A percentile compares a stretch with the other conserved stretches of the same genome.
Conservation (phyloP, 31 red algal genomes). For the Odonthalia washingtoniensis region DNA sequence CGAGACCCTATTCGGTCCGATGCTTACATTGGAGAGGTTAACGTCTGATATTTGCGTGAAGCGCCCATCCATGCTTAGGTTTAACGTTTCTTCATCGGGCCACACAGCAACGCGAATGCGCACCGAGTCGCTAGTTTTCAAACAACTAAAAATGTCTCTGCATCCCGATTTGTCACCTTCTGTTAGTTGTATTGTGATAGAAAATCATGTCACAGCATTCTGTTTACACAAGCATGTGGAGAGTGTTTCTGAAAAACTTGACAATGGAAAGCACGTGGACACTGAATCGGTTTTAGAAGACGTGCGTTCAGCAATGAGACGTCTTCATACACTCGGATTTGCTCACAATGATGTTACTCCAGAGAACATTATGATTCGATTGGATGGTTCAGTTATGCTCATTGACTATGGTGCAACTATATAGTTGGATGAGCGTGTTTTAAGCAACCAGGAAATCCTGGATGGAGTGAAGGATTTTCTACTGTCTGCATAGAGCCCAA, state of each 20-base stretch:
- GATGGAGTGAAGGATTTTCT: too few relatives aligned
- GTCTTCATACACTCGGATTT: slow-evolving; percentile 25
- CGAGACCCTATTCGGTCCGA: background rate
- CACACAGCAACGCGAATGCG: background rate
- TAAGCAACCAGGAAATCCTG: too few relatives aligned
- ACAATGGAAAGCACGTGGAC: slow-evolving; percentile 2
- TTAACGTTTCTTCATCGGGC: background rate
- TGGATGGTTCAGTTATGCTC: slow-evolving; percentile 30
- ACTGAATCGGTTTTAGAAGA: slow-evolving; percentile 18
- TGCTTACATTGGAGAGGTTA: background rate
- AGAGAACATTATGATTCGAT: slow-evolving; percentile 52
- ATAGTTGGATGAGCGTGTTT: slow-evolving; percentile 35
- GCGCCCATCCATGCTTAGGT: background rate
- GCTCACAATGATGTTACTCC: slow-evolving; percentile 54
- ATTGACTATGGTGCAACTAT: slow-evolving; percentile 45
- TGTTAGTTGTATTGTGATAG: background rate
- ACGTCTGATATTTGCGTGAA: background rate
- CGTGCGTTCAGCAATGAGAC: slow-evolving; percentile 28
- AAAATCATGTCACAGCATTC: background rate
- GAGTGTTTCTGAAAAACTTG: background rate
- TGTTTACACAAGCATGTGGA: background rate
- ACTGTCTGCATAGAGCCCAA: too few relatives aligned
- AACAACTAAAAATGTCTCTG: background rate
- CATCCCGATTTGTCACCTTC: background rate
- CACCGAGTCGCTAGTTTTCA: background rate